phyloP scores from a whole-genome alignment of 2,329 filamentous ascomycete species.

The Penicillium sp. region DNA sequence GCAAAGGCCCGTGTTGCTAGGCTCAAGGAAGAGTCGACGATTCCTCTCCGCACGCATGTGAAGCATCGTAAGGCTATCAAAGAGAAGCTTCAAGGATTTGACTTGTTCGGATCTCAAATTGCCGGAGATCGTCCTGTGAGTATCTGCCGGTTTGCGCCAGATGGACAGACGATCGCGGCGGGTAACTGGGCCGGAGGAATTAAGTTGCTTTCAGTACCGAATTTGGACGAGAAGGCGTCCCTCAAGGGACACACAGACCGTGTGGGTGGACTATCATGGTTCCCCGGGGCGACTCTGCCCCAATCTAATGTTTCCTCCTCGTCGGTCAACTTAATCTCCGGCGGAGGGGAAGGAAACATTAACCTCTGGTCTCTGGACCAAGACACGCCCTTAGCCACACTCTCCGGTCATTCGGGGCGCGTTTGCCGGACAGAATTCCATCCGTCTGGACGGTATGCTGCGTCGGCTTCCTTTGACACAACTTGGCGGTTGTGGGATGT shows the following conservation, averaged over 20 bases:
- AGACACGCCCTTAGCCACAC: slow-evolving; percentile 80
- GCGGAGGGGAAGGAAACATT: slow-evolving; percentile 84
- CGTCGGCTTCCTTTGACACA: slow-evolving; percentile 92
- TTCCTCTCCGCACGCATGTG: slow-evolving; percentile 86
- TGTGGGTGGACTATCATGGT: slow-evolving; percentile 89
- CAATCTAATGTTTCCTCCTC: slow-evolving; percentile 72
- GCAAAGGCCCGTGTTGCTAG: slow-evolving; percentile 76
- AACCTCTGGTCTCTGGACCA: slow-evolving; percentile 88
- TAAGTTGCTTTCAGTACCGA: slow-evolving; percentile 82
- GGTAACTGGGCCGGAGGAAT: slow-evolving; percentile 94
- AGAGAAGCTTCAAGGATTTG: slow-evolving; percentile 78
- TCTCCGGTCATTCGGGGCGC: slow-evolving; percentile 81
- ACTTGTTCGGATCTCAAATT: slow-evolving; percentile 91
- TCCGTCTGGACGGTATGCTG: slow-evolving; percentile 84
- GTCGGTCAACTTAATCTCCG: slow-evolving; percentile 83
- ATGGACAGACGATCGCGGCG: slow-evolving; percentile 79
- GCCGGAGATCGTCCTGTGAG: slow-evolving; percentile 89
- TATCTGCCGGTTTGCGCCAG: slow-evolving; percentile 88
- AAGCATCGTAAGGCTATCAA: slow-evolving; percentile 90
- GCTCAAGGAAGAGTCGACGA: slow-evolving; percentile 79
- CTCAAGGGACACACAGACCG: slow-evolving; percentile 86
- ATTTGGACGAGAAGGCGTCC: slow-evolving; percentile 74
- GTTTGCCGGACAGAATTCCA: slow-evolving; percentile 95
- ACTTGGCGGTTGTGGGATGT: slow-evolving; percentile 98
- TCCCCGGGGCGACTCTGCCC: slow-evolving; percentile 76